These are phyloP conservation scores for Nemania sp. DNA, from an alignment of 2,329 filamentous ascomycete species.

Conservation along the genomic window DNA sequence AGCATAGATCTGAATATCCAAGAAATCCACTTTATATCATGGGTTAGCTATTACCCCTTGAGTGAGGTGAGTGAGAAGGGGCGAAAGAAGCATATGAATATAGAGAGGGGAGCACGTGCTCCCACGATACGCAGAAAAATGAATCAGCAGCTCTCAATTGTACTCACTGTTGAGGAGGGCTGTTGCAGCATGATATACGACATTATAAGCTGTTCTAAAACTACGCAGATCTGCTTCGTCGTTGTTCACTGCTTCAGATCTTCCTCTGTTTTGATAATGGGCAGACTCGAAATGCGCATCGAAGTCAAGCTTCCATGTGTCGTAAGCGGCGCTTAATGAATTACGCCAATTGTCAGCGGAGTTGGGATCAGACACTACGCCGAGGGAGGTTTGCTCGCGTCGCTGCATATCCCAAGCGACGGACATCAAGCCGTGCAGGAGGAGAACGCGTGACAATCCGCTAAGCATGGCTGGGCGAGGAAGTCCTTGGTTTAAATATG, in stretches of 20 bases:
- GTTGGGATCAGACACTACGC: constrained; percentile 51
- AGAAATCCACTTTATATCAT: constrained; percentile 58
- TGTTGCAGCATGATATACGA: constrained; percentile 69
- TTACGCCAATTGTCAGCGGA: constrained; percentile 58
- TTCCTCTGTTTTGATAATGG: constrained; percentile 42
- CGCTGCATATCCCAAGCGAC: constrained; percentile 72
- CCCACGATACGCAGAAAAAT: not conserved
- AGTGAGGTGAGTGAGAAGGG: not conserved
- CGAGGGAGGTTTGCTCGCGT: constrained; percentile 70
- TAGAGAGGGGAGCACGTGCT: not conserved
- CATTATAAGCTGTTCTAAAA: constrained; percentile 63
- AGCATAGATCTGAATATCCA: constrained; percentile 72
- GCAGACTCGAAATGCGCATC: constrained; percentile 59
- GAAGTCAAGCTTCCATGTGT: constrained; percentile 69
- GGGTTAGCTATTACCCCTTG: not conserved
- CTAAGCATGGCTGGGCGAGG: constrained; percentile 58
- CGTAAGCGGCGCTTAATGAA: constrained; percentile 65
- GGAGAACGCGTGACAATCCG: constrained; percentile 63
- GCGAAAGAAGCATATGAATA: not conserved
- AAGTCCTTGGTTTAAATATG: constrained; percentile 63
- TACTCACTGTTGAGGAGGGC: constrained; percentile 62
- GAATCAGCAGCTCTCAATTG: not conserved
- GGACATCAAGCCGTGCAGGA: constrained; percentile 73
- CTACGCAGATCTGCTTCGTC: constrained; percentile 51
- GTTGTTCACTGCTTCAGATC: constrained; percentile 24